These are phyloP conservation scores for Talaromyces sp. DNA, from an alignment of 2,329 filamentous ascomycete species.

Conservation along the genomic window DNA sequence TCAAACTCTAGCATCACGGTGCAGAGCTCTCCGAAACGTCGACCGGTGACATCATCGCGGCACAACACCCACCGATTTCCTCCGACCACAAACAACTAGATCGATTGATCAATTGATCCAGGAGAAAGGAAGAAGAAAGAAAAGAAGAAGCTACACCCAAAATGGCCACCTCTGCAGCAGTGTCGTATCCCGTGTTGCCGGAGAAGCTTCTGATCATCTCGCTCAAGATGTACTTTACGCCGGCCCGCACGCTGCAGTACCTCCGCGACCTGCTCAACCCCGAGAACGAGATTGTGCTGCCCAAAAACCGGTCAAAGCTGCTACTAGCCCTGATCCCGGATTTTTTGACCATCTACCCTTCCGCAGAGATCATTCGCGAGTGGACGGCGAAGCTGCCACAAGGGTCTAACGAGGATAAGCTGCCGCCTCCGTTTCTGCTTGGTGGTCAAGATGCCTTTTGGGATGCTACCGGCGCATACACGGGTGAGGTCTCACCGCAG, in stretches of 20 bases:
- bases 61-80: slow-evolving; percentile 1
- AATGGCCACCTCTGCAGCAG: slow-evolving; percentile 12
- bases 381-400: slow-evolving; percentile 30
- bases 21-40: background rate
- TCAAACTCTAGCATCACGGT: background rate
- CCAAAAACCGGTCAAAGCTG: slow-evolving; percentile 46
- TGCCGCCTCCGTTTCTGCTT: slow-evolving; percentile 52
- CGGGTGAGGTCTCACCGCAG: slow-evolving; percentile 69
- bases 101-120: background rate
- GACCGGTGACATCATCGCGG: slow-evolving; percentile 10
- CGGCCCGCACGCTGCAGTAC: slow-evolving; percentile 56
- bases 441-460: slow-evolving; percentile 74
- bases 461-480: slow-evolving; percentile 68
- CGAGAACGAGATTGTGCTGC: slow-evolving; percentile 40
- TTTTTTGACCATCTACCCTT: slow-evolving; percentile 60
- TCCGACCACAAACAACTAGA: background rate
- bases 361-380: slow-evolving; percentile 34
- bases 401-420: slow-evolving; percentile 30
- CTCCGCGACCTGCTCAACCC: slow-evolving; percentile 46
- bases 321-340: slow-evolving; percentile 77
- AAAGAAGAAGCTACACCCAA: background rate
- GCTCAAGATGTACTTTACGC: slow-evolving; percentile 77
- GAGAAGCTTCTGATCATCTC: slow-evolving; percentile 68
- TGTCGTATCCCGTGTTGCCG: slow-evolving; percentile 30
- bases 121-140: background rate